Percentiles rank a stretch among this genome's conserved stretches.
phyloP scores from a whole-genome alignment of 805 yeast genomes.

The Ogataea zsoltii region DNA sequence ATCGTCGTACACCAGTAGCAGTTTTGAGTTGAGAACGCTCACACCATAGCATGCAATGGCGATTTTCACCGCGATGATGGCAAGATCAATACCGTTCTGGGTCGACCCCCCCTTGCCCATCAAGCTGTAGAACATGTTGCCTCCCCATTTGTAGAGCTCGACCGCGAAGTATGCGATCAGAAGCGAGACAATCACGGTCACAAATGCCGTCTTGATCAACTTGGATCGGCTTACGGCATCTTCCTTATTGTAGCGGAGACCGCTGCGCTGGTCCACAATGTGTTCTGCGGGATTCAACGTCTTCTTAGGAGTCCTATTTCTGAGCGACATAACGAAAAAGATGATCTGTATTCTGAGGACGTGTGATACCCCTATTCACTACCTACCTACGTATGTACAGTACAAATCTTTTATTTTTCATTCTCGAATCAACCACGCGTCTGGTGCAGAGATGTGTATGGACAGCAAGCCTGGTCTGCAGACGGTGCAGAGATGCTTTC shows the following conservation, averaged over 20 bases:
- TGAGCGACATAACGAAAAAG: conserved; percentile 5
- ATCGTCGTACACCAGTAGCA: conserved; percentile 27
- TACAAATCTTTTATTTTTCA: no score
- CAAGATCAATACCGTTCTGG: conserved; percentile 14
- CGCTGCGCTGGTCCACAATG: conserved; percentile 9
- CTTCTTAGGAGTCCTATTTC: not conserved
- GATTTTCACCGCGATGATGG: conserved; percentile 20
- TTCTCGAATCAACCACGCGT: no score
- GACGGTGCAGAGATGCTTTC: no score
- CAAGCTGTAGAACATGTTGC: conserved; percentile 11
- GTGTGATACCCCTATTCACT: no score
- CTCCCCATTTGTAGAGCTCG: conserved; percentile 14
- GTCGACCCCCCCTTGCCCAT: not conserved
- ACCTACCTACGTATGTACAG: no score
- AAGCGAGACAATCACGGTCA: conserved; percentile 16
- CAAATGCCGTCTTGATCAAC: conserved; percentile 21
- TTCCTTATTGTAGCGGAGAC: conserved; percentile 21
- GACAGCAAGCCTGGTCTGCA: no score
- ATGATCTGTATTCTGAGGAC: not conserved
- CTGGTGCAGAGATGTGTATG: no score
- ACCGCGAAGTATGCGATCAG: conserved; percentile 12
- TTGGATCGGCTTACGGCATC: conserved; percentile 21
- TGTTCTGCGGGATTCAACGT: not conserved
- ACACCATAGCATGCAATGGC: conserved; percentile 18
- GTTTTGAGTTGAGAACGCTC: conserved; percentile 21